A percentile compares a stretch with the other conserved stretches of the same genome.
Conservation (phyloP, 2,329 filamentous ascomycete genomes). For the Aspergillus ibericus region DNA sequence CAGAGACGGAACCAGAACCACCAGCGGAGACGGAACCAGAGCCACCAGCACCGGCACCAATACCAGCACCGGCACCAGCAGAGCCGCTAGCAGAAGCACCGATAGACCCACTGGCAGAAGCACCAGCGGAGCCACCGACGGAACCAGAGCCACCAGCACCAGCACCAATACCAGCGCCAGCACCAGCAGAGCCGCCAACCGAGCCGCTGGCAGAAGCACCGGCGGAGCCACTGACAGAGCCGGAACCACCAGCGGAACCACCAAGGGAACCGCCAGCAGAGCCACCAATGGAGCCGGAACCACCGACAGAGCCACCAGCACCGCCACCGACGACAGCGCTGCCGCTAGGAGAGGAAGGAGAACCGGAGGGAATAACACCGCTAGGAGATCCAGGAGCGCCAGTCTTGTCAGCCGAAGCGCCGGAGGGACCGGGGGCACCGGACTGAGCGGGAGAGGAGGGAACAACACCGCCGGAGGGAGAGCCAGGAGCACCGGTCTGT, state of each 20-base stretch:
- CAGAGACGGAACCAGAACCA: too few species aligned
- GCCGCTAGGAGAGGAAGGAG: conserved; percentile 13
- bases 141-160: conserved; percentile 4
- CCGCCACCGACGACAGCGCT: conserved; percentile 13
- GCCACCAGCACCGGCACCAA: background rate
- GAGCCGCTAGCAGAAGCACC: conserved; percentile 5
- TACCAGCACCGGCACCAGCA: too few species aligned
- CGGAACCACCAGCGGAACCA: conserved; percentile 1
- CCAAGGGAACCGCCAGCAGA: too few species aligned
- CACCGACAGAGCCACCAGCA: conserved; percentile 12
- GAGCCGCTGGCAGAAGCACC: too few species aligned
- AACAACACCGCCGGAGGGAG: background rate
- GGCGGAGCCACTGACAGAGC: conserved; percentile 10
- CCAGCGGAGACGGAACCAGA: conserved; percentile 7
- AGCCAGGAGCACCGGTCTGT: background rate
- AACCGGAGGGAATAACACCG: conserved; percentile 8
- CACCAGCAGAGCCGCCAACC: conserved; percentile 1
- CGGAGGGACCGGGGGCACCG: background rate
- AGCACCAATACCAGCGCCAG: too few species aligned
- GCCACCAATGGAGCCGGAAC: conserved; percentile 4
- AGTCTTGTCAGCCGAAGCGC: conserved; percentile 4
- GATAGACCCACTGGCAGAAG: too few species aligned
- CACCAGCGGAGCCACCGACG: conserved; percentile 6
- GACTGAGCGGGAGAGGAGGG: conserved; percentile 15
- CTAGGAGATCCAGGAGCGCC: background rate